Evolutionary conservation across 2,329 filamentous ascomycete genomes (phyloP).

Genomic region (Aspergillus ruber): DNA sequence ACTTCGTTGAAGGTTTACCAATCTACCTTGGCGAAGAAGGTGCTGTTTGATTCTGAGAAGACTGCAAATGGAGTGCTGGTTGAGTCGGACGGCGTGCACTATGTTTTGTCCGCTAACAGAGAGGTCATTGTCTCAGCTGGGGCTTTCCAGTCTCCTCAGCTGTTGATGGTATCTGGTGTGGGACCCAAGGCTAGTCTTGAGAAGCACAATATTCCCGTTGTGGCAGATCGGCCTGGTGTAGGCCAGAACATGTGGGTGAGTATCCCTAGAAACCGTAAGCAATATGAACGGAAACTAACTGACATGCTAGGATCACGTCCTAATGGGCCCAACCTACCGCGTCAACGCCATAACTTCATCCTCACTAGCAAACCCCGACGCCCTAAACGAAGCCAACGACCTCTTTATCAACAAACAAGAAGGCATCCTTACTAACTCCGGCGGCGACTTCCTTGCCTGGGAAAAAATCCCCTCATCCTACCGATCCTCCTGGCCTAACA

Average conservation of each 20-base stretch:
- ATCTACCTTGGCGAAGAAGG: constrained; percentile 35
- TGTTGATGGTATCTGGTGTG: constrained; percentile 44
- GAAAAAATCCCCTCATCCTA: constrained; percentile 16
- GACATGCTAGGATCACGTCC: constrained; percentile 31
- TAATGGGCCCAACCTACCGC: constrained; percentile 25
- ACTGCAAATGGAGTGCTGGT: constrained; percentile 41
- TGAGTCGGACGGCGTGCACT: constrained; percentile 29
- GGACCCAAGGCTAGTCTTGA: constrained; percentile 29
- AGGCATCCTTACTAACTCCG: constrained; percentile 5
- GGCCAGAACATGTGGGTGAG: constrained; percentile 30
- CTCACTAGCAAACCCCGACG: neutral
- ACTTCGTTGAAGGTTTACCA: constrained; percentile 35
- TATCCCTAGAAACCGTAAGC: no score
- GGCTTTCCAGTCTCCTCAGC: constrained; percentile 46
- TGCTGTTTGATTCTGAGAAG: constrained; percentile 44
- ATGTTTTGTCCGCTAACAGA: constrained; percentile 41
- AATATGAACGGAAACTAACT: no score
- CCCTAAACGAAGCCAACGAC: constrained; percentile 8
- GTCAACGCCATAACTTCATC: constrained; percentile 24
- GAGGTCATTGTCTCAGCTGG: constrained; percentile 46
- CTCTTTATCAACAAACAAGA: constrained; percentile 13
- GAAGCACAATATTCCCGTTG: constrained; percentile 5
- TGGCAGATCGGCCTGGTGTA: constrained; percentile 13
- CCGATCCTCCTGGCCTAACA: constrained; percentile 7
- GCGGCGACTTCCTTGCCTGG: constrained; percentile 11